Conservation (phyloP, 495 filamentous ascomycete genomes). For the Penicillium cataractarum region DNA sequence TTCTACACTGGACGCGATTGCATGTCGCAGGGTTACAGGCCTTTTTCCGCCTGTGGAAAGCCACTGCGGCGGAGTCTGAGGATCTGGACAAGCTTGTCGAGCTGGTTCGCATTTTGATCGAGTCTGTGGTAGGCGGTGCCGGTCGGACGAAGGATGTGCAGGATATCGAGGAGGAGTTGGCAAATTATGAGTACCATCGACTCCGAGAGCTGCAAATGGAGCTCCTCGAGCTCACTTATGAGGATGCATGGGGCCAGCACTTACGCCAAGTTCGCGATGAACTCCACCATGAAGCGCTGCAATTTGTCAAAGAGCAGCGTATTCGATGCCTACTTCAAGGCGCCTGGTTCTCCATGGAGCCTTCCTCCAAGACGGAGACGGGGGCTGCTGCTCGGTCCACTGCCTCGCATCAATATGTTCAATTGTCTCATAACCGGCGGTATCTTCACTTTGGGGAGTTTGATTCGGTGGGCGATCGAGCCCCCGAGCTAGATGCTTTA, state of each 20-base stretch:
- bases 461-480: constrained; percentile 59
- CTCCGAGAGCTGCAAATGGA: constrained; percentile 95
- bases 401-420: constrained; percentile 74
- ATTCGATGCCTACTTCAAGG: constrained; percentile 90
- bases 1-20: constrained; percentile 95
- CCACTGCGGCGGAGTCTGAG: constrained; percentile 76
- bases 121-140: constrained; percentile 86
- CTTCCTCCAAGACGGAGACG: constrained; percentile 40
- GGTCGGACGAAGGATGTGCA: constrained; percentile 81
- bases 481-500: constrained; percentile 75
- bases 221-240: constrained; percentile 84
- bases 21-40: constrained; percentile 87
- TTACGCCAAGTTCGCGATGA: constrained; percentile 90
- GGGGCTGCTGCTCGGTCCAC: constrained; percentile 43
- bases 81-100: constrained; percentile 94
- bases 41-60: constrained; percentile 92
- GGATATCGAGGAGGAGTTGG: constrained; percentile 86
- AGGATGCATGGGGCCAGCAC: constrained; percentile 92
- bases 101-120: constrained; percentile 85
- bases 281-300: constrained; percentile 85
- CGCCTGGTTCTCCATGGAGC: constrained; percentile 79
- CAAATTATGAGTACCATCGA: constrained; percentile 75
- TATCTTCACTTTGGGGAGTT: constrained; percentile 94
- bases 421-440: constrained; percentile 87
- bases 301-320: constrained; percentile 96